Conservation (phyloP, 129 eudicot species). For the sunflower (Helianthus annuus) region DNA sequence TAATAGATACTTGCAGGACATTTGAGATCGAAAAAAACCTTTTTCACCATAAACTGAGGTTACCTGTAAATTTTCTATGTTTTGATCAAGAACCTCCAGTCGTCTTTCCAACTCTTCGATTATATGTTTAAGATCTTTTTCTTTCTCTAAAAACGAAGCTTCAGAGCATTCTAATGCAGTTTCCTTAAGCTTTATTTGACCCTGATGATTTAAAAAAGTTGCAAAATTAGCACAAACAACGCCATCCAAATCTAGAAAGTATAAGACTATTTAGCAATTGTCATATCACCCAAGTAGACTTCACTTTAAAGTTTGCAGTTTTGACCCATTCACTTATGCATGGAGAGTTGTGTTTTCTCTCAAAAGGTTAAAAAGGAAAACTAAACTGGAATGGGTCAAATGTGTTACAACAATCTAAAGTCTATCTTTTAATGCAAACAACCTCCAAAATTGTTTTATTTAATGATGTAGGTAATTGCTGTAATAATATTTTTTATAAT, state of each 20-base stretch:
- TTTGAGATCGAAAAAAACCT: constrained; percentile 14
- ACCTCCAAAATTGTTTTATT: not conserved
- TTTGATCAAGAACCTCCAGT: constrained; percentile 47
- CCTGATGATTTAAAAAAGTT: constrained; percentile 34
- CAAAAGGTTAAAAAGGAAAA: not conserved
- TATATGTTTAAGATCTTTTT: constrained; percentile 63
- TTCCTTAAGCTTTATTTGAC: constrained; percentile 69
- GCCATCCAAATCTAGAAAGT: not conserved
- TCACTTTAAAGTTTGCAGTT: not conserved
- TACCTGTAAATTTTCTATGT: constrained; percentile 36
- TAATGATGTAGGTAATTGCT: not conserved
- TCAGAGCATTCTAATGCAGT: constrained; percentile 54
- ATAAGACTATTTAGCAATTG: not conserved
- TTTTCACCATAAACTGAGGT: constrained; percentile 1
- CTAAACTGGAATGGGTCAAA: not conserved
- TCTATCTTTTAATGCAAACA: not conserved
- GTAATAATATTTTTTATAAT: not conserved
- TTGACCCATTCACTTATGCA: not conserved
- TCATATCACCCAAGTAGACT: not conserved
- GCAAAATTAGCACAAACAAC: constrained; percentile 22
- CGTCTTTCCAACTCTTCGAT: constrained; percentile 61
- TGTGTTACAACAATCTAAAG: not conserved
- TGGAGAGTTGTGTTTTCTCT: not conserved
- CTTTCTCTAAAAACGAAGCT: constrained; percentile 71
- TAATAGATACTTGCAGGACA: constrained; percentile 11